These are phyloP conservation scores for Darksidea phi DNA, from an alignment of 495 filamentous ascomycete genomes.

Conservation along the genomic window DNA sequence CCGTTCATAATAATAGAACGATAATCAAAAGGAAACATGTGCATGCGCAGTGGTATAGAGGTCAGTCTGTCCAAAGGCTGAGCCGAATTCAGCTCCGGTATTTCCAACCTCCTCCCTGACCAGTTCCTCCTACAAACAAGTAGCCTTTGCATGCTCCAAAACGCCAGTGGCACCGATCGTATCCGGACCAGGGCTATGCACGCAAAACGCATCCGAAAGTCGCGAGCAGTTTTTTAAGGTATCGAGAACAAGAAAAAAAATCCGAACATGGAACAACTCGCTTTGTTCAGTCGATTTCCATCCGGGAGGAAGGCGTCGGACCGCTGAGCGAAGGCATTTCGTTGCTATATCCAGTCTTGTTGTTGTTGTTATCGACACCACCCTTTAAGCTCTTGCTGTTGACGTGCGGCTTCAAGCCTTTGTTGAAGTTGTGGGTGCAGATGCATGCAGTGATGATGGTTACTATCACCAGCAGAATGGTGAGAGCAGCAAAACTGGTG, in stretches of 20 bases:
- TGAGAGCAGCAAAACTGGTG: slow-evolving; percentile 92
- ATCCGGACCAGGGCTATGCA: slow-evolving; percentile 29
- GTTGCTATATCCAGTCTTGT: slow-evolving; percentile 54
- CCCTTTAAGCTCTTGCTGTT: slow-evolving; percentile 60
- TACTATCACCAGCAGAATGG: slow-evolving; percentile 77
- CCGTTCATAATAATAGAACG: slow-evolving; percentile 1
- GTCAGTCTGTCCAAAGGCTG: too few species aligned
- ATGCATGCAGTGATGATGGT: slow-evolving; percentile 86
- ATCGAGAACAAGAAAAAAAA: neutral
- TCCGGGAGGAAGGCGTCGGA: slow-evolving; percentile 62
- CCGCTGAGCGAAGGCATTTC: slow-evolving; percentile 59
- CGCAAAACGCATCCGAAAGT: slow-evolving; percentile 17
- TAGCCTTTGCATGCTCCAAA: neutral
- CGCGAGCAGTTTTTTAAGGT: neutral
- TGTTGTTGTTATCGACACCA: slow-evolving; percentile 53
- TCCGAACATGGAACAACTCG: neutral
- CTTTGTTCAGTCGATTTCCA: slow-evolving; percentile 76
- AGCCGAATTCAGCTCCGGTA: too few species aligned
- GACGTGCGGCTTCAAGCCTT: slow-evolving; percentile 86
- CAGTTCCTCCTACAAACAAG: too few species aligned
- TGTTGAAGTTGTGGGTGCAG: slow-evolving; percentile 87
- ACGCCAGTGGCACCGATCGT: slow-evolving; percentile 21
- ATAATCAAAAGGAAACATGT: neutral
- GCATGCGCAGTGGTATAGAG: slow-evolving; percentile 8
- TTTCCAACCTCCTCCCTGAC: too few species aligned